Percentiles rank a stretch among this genome's conserved stretches.
phyloP scores from a whole-genome alignment of 768 basidiomycete genomes.

The Mrakia blollopis region DNA sequence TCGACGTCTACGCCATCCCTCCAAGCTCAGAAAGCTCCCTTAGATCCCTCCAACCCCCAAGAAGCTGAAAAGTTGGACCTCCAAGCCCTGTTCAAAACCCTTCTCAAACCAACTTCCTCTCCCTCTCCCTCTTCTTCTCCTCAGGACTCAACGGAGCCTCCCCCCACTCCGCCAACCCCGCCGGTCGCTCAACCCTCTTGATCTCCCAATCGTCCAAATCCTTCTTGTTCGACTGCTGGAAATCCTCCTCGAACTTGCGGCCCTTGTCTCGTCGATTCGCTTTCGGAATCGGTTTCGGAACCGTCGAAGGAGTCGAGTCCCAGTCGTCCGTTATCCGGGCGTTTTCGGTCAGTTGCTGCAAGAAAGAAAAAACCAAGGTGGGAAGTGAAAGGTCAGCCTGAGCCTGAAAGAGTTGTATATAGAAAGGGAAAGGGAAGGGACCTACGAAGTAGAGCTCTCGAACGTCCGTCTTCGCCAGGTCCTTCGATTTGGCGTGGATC shows the following conservation, averaged over 20 bases:
- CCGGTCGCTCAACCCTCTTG: conserved; percentile 32
- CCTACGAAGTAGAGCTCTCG: conserved; percentile 93
- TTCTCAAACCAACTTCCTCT: conserved; percentile 23
- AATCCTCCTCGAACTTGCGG: conserved; percentile 4
- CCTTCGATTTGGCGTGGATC: conserved; percentile 46
- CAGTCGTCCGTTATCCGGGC: neutral
- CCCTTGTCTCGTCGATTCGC: conserved; percentile 4
- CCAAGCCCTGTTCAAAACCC: conserved; percentile 24
- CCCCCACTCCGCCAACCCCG: conserved; percentile 29
- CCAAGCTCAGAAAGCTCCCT: neutral
- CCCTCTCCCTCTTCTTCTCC: conserved; percentile 22
- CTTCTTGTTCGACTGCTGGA: conserved; percentile 18
- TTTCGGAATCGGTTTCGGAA: conserved; percentile 13
- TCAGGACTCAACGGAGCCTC: conserved; percentile 16
- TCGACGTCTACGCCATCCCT: conserved; percentile 30
- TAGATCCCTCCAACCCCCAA: too few relatives aligned
- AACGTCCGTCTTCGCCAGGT: conserved; percentile 72
- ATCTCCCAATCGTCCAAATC: conserved; percentile 35
- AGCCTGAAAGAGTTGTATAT: neutral
- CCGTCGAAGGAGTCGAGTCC: neutral
- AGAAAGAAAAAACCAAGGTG: neutral
- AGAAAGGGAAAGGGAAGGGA: too few relatives aligned
- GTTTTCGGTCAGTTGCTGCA: conserved; percentile 11
- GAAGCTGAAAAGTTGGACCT: too few relatives aligned
- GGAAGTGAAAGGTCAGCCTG: neutral